phyloP scores from a whole-genome alignment of 306 rosid species.

The Cucurbita argyrosperma region DNA sequence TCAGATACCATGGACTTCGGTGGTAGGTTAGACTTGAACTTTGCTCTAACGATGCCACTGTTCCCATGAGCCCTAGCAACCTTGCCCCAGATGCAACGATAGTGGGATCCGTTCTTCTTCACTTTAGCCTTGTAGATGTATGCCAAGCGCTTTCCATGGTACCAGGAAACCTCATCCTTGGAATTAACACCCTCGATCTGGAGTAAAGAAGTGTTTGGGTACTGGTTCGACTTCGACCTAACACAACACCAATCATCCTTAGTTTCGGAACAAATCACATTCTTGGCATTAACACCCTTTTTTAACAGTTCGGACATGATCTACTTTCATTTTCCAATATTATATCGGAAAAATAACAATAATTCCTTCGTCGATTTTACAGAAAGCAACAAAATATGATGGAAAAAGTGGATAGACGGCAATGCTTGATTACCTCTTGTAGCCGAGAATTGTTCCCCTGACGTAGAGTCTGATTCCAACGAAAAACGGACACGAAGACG shows the following conservation, averaged over 20 bases:
- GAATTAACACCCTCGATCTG: constrained; percentile 92
- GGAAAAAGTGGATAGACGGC: background rate
- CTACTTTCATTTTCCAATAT: background rate
- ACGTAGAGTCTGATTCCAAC: constrained; percentile 46
- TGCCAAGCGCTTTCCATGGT: constrained; percentile 69
- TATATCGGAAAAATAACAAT: background rate
- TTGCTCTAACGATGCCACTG: constrained; percentile 82
- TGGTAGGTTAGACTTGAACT: constrained; percentile 83
- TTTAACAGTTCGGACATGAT: background rate
- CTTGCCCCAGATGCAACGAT: constrained; percentile 95
- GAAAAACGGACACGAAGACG: background rate
- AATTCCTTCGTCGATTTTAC: background rate
- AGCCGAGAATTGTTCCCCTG: constrained; percentile 80
- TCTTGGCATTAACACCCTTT: no score
- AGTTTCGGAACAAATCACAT: background rate
- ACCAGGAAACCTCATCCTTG: constrained; percentile 88
- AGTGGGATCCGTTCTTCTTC: constrained; percentile 68
- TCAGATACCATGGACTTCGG: constrained; percentile 72
- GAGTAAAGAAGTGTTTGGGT: constrained; percentile 66
- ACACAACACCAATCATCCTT: background rate
- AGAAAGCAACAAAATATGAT: background rate
- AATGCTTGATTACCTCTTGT: constrained; percentile 52
- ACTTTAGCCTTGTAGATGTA: constrained; percentile 87
- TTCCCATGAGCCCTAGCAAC: constrained; percentile 81
- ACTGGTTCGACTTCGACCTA: constrained; percentile 89